Percentiles rank a stretch among this genome's conserved stretches.
Conservation (phyloP, 768 basidiomycete genomes). For the Rhizopogon sp. region DNA sequence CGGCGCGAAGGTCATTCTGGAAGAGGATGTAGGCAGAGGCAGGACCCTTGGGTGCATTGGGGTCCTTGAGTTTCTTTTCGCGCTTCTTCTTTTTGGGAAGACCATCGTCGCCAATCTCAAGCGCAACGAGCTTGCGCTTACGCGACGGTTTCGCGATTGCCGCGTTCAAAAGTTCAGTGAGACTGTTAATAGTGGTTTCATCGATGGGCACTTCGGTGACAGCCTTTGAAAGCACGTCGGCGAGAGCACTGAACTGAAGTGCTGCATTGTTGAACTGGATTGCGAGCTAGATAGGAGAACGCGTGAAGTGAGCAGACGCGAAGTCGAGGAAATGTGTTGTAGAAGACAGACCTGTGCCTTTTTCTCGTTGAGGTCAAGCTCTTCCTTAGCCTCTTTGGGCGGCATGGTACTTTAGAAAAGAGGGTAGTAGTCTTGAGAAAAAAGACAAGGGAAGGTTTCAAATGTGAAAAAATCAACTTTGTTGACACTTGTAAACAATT, state of each 20-base stretch:
- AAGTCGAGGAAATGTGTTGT: conserved; percentile 1
- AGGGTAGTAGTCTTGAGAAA: conserved; percentile 8
- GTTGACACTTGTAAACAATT: conserved; percentile 32
- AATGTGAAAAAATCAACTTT: conserved; percentile 36
- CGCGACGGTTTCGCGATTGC: conserved; percentile 29
- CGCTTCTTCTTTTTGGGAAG: conserved; percentile 30
- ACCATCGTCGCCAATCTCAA: conserved; percentile 33
- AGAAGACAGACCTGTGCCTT: conserved; percentile 25
- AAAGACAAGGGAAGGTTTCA: conserved; percentile 34
- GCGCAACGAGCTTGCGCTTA: conserved; percentile 46
- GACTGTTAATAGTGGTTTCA: conserved; percentile 16
- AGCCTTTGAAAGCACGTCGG: conserved; percentile 54
- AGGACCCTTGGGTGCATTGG: conserved; percentile 92
- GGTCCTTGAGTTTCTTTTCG: conserved; percentile 72
- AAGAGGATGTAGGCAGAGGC: conserved; percentile 90
- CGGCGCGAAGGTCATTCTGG: conserved; percentile 84
- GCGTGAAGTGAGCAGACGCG: background rate
- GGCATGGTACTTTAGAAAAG: conserved; percentile 19
- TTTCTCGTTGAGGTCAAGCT: conserved; percentile 20
- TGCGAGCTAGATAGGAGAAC: conserved; percentile 42
- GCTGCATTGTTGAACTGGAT: conserved; percentile 52
- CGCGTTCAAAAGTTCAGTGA: conserved; percentile 21
- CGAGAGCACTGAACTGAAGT: conserved; percentile 55
- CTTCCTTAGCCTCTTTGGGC: conserved; percentile 22
- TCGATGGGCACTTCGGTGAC: conserved; percentile 35